These are phyloP conservation scores for Luffa aegyptiaca DNA, from an alignment of 306 rosid species.

Conservation along the genomic window DNA sequence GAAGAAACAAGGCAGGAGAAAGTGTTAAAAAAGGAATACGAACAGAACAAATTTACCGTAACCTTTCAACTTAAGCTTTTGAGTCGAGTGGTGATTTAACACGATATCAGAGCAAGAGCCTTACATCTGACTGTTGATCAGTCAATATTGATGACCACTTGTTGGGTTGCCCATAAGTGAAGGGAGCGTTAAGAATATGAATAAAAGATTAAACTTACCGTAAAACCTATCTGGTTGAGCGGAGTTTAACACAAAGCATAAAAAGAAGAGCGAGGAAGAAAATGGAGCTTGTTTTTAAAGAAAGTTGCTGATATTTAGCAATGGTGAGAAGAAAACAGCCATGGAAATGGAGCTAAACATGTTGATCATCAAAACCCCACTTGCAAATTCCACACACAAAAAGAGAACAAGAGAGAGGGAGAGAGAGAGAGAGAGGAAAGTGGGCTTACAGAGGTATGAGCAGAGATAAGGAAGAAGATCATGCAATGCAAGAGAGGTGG, in stretches of 20 bases:
- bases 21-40: neutral
- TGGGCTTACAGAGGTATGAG: neutral
- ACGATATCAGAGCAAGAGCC: no score
- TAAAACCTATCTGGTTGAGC: neutral
- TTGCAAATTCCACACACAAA: neutral
- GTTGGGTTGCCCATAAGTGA: neutral
- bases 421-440: neutral
- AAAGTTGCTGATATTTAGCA: neutral
- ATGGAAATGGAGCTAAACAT: neutral
- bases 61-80: no score
- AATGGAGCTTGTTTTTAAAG: neutral
- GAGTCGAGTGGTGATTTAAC: neutral
- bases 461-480: neutral
- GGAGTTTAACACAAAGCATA: neutral
- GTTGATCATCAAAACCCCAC: neutral
- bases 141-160: neutral
- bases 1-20: neutral
- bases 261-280: neutral
- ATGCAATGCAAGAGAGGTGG: neutral
- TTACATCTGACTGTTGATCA: neutral
- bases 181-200: neutral
- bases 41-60: no score
- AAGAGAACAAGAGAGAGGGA: neutral
- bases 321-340: neutral
- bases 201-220: neutral